Evolutionary conservation across 768 basidiomycete genomes (phyloP).

Genomic region (Naganishia randhawae): DNA sequence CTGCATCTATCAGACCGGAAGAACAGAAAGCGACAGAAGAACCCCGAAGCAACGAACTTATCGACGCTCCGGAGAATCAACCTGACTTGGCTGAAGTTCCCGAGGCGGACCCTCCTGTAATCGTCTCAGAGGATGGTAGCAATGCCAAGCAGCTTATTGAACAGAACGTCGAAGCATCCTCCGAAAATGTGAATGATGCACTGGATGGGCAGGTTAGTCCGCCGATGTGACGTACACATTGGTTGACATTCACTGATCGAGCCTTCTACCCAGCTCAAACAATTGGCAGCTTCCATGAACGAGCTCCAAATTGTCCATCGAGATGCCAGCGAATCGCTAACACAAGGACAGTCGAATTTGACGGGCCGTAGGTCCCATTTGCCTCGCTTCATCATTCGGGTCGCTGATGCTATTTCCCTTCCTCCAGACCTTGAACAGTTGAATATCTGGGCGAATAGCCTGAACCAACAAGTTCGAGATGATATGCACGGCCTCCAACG

Average conservation of each 20-base stretch:
- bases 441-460: neutral
- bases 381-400: too few relatives aligned
- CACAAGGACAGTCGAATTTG: neutral
- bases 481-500: neutral
- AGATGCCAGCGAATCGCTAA: neutral
- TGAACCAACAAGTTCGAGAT: neutral
- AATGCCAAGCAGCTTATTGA: neutral
- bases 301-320: neutral
- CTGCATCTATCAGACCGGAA: neutral
- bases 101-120: too few relatives aligned
- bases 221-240: neutral
- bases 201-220: neutral
- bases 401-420: neutral
- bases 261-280: neutral
- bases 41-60: too few relatives aligned
- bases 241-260: neutral
- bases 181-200: neutral
- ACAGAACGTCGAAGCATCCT: neutral
- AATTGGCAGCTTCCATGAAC: neutral
- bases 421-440: conserved; percentile 1
- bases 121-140: too few relatives aligned
- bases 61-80: too few relatives aligned
- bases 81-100: too few relatives aligned
- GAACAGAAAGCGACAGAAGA: neutral
- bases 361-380: neutral